Base-by-base conservation (phyloP, 2,329 filamentous ascomycete species). In the Clarireedia sp. region DNA sequence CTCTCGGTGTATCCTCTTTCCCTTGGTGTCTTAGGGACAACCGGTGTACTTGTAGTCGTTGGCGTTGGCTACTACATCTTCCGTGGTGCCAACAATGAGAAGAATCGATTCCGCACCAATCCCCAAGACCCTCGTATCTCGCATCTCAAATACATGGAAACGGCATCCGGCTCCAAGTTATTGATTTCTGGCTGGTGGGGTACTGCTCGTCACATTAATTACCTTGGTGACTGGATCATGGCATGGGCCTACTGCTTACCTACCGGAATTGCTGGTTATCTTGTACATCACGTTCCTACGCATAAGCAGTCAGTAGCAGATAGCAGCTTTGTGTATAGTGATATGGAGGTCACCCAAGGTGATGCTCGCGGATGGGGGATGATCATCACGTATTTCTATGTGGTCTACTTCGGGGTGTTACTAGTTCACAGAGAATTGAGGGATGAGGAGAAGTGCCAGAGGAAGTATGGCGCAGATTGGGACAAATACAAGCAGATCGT, bases 401-500 rank as follows among this genome's bases (percentile, higher is more conserved):
- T 96, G 63, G 66, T 95, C 7, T 97, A 96, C 75, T 96, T 97
- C 74, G 90, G 85, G 3, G 74, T 95, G 12, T 73, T 97, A 59
- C 78, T 97, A 10, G 76, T 96, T 53, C 92, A 96, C 69, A 86
- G 92, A 19, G 90, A 95, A 69, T 75, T 83, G 57, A 80, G 92
- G 52, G 92, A 97, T 63, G 91, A 96, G 63, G 87, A 89, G 69
- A 96, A 96, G 77, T 97, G 92, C 71, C 77, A 80, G 60, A 81
- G 81, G 68, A 97, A 97, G 78, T 97, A 97, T 67, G 91, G 91
- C 24, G 85, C 85, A 63, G 90, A 96, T 68, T 97, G 92, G 91
- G 82, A 90, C 60, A 81, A 83, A 72, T 97, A 96, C 73, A 90
- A 87, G 71, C 83, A 85, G 71, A 79, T 84, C 68, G 92, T 96